Evolutionary conservation across 352 stramenopile species (phyloP), one percentile per base, ranked within the genome.

Genomic region (Pythium dissimile): DNA sequence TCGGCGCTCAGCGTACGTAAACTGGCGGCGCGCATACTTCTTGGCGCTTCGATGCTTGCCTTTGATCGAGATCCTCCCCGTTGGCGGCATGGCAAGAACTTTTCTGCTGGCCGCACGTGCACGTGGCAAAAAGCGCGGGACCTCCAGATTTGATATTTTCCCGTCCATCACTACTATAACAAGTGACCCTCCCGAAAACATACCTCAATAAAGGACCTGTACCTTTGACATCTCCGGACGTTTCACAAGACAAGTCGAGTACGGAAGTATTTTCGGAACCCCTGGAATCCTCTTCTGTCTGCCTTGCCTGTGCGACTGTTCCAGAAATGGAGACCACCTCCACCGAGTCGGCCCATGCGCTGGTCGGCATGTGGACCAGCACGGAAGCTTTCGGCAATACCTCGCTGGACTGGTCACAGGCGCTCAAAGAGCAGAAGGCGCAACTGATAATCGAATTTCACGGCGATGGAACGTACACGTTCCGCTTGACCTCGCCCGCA

Each of bases 351-450:
- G n/a, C n/a, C n/a, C 37, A 46, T 13, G 37, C 51, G 39, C 43
- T 77, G 3, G 23, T 68, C 13, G 82, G 82, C 15, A 23, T 54
- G 24, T 92, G 82, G 82, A 59, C 62, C 15, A 92, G 78, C 66
- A 80, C 74, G 2, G 83, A 92, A 23, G 80, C 78, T 6, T 90
- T 92, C 27, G 83, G 83, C 13, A 92, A 88, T 49, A 92, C 83
- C 12, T 46, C 76, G 32, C 62, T 92, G 18, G 83, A 92, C 59
- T 92, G 83, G 83, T 77, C 78, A 34, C 70, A 88, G 37, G 80
- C 80, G 23, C 60, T 92, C 10, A 88, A 88, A 45, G 69, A 81
- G 11, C 58, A 72, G 20, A 66, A 52, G 9, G 78, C 64, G 23
- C 56, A 54, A n/a, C 67, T 87, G 4, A 38, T 59, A 12, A 56